Evolutionary conservation across 2,329 filamentous ascomycete genomes (phyloP).

Genomic region (Cadophora luteo-olivacea): DNA sequence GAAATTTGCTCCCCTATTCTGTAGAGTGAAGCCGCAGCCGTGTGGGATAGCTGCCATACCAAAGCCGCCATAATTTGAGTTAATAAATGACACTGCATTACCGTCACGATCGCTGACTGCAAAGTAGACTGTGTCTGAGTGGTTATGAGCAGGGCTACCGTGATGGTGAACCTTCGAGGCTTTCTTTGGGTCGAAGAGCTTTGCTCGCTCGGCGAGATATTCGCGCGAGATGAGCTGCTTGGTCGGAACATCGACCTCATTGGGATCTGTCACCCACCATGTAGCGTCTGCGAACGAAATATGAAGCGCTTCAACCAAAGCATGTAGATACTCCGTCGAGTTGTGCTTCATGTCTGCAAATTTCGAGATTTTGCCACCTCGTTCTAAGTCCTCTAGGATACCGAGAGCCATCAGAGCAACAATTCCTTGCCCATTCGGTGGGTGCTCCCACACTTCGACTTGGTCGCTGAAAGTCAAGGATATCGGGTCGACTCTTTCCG

Average conservation of each 20-base stretch:
- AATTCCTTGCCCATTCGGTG: slow-evolving; percentile 94
- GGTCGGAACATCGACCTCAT: slow-evolving; percentile 39
- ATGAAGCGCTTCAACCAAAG: slow-evolving; percentile 83
- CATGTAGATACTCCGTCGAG: slow-evolving; percentile 79
- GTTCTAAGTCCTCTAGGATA: slow-evolving; percentile 85
- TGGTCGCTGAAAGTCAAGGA: slow-evolving; percentile 72
- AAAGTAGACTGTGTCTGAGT: slow-evolving; percentile 95
- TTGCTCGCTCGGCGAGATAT: slow-evolving; percentile 77
- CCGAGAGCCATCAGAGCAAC: slow-evolving; percentile 93
- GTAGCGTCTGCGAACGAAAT: slow-evolving; percentile 87
- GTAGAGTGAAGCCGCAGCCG: slow-evolving; percentile 90
- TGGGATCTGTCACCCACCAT: slow-evolving; percentile 89
- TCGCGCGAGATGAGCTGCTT: slow-evolving; percentile 12
- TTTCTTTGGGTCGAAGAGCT: slow-evolving; percentile 62
- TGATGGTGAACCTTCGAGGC: slow-evolving; percentile 68
- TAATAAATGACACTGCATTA: slow-evolving; percentile 95
- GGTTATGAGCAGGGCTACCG: slow-evolving; percentile 83
- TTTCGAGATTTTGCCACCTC: slow-evolving; percentile 71
- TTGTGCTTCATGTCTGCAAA: slow-evolving; percentile 80
- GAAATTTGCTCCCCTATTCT: slow-evolving; percentile 92
- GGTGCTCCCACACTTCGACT: slow-evolving; percentile 92
- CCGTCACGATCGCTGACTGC: slow-evolving; percentile 79
- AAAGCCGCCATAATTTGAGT: slow-evolving; percentile 90
- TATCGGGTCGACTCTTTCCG: slow-evolving; percentile 83
- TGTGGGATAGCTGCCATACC: slow-evolving; percentile 84